Conservation (phyloP, 2,329 filamentous ascomycete species). For the Apiospora aurea region DNA sequence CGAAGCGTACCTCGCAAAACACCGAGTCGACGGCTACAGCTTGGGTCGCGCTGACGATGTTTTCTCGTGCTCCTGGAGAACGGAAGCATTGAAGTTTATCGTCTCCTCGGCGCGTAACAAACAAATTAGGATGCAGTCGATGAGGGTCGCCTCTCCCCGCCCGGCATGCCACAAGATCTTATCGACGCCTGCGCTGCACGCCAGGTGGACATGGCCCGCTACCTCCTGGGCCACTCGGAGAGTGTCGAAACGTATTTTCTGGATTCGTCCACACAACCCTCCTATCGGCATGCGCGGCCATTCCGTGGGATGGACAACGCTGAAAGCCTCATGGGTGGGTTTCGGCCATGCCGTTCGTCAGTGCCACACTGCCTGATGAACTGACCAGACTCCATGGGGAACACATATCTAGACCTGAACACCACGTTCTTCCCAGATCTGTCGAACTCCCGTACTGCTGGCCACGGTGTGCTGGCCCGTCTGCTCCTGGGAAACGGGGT, state of each 20-base stretch:
- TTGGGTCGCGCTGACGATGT: no score
- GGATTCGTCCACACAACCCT: background rate
- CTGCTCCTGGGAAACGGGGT: no score
- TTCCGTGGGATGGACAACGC: background rate
- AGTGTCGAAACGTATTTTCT: background rate
- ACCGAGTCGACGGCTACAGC: background rate
- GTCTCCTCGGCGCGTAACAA: background rate
- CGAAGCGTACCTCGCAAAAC: background rate
- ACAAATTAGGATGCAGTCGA: background rate
- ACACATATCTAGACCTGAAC: background rate
- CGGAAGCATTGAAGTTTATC: background rate
- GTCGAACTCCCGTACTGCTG: no score
- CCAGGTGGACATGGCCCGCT: background rate
- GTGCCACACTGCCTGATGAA: background rate
- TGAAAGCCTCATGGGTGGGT: no score
- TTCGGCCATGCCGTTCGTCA: background rate
- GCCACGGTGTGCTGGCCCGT: no score
- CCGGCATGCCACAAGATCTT: background rate
- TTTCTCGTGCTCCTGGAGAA: background rate
- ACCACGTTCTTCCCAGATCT: background rate
- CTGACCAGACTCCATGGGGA: background rate
- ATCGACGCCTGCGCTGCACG: no score
- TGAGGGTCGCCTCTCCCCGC: no score
- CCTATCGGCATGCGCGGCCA: background rate
- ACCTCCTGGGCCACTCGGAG: background rate